phyloP scores from a whole-genome alignment of 2,329 filamentous ascomycete genomes.

The Aschersonia sp. region DNA sequence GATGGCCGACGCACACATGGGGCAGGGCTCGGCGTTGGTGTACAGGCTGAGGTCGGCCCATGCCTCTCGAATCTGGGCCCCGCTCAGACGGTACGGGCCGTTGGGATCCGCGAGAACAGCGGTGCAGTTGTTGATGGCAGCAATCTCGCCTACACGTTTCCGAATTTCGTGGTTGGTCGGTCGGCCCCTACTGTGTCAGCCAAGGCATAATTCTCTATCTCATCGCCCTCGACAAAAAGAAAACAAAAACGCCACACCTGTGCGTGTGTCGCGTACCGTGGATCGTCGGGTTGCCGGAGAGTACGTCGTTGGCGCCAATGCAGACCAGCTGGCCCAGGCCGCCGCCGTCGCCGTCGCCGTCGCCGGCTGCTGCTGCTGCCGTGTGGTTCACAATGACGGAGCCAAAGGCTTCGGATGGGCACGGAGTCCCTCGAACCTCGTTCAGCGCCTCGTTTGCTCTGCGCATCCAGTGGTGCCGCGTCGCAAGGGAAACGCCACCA shows the following conservation, averaged over 20 bases:
- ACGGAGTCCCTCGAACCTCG: slow-evolving; percentile 20
- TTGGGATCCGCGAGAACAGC: slow-evolving; percentile 27
- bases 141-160: slow-evolving; percentile 29
- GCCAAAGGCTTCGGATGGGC: slow-evolving; percentile 38
- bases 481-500: background rate
- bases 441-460: slow-evolving; percentile 28
- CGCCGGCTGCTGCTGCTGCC: too few species aligned
- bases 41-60: slow-evolving; percentile 35
- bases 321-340: slow-evolving; percentile 31
- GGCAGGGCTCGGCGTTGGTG: slow-evolving; percentile 42
- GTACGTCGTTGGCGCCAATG: slow-evolving; percentile 31
- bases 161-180: background rate
- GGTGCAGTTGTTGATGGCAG: slow-evolving; percentile 38
- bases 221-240: too few species aligned
- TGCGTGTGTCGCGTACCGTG: slow-evolving; percentile 22
- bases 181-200: slow-evolving; percentile 5
- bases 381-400: slow-evolving; percentile 42
- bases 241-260: too few species aligned
- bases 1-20: slow-evolving; percentile 43
- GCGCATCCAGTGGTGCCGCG: slow-evolving; percentile 36
- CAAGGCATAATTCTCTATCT: too few species aligned
- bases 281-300: slow-evolving; percentile 34
- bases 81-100: slow-evolving; percentile 27
- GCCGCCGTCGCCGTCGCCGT: slow-evolving; percentile 4
- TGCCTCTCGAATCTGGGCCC: slow-evolving; percentile 24